phyloP scores from a whole-genome alignment of 129 eudicot genomes.

The Helianthus tuberosus region DNA sequence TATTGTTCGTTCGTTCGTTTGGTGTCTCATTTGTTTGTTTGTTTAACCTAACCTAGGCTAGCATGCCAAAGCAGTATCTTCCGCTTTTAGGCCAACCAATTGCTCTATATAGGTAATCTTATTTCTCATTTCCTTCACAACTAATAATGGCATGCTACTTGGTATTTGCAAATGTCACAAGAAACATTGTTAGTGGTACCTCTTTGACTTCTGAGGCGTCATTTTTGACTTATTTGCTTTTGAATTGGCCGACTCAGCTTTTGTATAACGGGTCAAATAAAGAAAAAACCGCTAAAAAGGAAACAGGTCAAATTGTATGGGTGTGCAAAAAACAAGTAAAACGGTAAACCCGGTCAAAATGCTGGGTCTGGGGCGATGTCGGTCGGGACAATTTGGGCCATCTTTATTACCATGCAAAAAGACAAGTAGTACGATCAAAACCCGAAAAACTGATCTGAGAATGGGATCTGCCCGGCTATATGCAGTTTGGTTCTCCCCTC shows the following conservation, averaged over 20 bases:
- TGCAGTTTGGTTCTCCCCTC: neutral
- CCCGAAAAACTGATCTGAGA: neutral
- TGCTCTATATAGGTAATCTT: constrained; percentile 85
- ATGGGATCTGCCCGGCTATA: neutral
- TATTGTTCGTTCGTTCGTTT: neutral
- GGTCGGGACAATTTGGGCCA: neutral
- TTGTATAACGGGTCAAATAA: neutral
- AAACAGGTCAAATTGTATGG: neutral
- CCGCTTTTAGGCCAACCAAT: constrained; percentile 97
- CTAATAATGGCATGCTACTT: neutral
- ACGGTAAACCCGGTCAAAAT: no score
- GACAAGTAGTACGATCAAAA: neutral
- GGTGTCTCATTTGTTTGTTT: constrained; percentile 10
- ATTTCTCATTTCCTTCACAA: constrained; percentile 6
- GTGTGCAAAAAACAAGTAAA: neutral
- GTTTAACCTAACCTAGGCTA: constrained; percentile 60
- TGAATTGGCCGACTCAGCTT: neutral
- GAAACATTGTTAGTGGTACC: constrained; percentile 4
- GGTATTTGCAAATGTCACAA: neutral
- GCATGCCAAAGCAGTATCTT: constrained; percentile 99
- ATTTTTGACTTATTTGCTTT: neutral
- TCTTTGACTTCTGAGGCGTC: neutral
- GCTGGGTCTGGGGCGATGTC: no score
- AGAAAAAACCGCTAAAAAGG: neutral
- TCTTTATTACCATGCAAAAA: neutral